These are phyloP conservation scores for Russula compacta DNA, from an alignment of 768 basidiomycete genomes.

Conservation along the genomic window DNA sequence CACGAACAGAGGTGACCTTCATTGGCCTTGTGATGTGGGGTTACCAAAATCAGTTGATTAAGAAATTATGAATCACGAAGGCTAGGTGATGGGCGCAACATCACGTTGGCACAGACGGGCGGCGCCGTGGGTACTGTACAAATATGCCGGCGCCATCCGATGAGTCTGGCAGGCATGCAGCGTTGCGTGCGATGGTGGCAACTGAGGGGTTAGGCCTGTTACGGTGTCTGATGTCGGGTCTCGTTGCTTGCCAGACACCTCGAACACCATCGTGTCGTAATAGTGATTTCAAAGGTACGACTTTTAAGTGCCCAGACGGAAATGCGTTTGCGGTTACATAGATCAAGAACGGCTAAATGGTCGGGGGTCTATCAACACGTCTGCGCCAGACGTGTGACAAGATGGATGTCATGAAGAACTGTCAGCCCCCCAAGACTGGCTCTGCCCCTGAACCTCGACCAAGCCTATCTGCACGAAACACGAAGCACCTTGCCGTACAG, in stretches of 20 bases:
- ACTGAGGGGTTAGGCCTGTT: background rate
- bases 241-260: background rate
- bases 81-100: constrained; percentile 16
- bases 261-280: background rate
- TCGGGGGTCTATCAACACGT: constrained; percentile 1
- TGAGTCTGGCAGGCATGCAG: background rate
- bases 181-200: background rate
- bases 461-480: background rate
- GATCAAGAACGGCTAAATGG: constrained; percentile 3
- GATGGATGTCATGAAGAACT: background rate
- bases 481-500: background rate
- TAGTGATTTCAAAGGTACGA: background rate
- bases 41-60: constrained; percentile 5
- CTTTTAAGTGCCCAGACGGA: background rate
- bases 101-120: constrained; percentile 6
- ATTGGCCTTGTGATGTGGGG: constrained; percentile 4
- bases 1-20: constrained; percentile 1
- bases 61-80: constrained; percentile 5
- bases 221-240: background rate
- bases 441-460: background rate
- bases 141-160: background rate
- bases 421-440: background rate
- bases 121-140: constrained; percentile 8
- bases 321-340: background rate
- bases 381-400: background rate